These are phyloP conservation scores for Ogataea parapolymorpha DNA, from an alignment of 805 yeast genomes.

Conservation along the genomic window DNA sequence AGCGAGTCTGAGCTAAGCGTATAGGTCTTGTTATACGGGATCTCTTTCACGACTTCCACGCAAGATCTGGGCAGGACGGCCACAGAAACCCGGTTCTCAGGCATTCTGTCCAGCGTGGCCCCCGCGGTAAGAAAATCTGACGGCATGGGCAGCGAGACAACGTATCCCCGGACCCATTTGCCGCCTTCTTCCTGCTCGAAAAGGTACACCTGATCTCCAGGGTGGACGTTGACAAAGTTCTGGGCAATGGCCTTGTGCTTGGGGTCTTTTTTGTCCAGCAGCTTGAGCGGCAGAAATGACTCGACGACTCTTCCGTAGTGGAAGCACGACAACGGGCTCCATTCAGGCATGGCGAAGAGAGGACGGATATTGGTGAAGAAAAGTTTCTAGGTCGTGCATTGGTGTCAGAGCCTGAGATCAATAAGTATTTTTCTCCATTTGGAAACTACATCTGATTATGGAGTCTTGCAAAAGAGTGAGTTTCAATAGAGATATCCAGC, in stretches of 20 bases:
- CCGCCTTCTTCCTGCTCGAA: constrained; percentile 56
- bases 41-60: constrained; percentile 42
- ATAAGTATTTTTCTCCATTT: constrained; percentile 4
- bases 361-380: constrained; percentile 1
- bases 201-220: constrained; percentile 75
- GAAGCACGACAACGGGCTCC: constrained; percentile 49
- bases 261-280: constrained; percentile 10
- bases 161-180: constrained; percentile 81
- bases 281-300: constrained; percentile 46
- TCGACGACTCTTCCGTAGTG: constrained; percentile 42
- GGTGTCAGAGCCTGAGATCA: background rate
- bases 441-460: constrained; percentile 6
- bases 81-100: constrained; percentile 50
- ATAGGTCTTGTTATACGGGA: constrained; percentile 20
- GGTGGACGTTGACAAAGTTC: constrained; percentile 48
- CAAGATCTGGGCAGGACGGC: constrained; percentile 61
- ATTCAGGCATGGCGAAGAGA: constrained; percentile 20
- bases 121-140: constrained; percentile 62
- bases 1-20: constrained; percentile 18
- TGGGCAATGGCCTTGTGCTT: constrained; percentile 10
- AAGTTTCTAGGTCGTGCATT: constrained; percentile 8
- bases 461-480: constrained; percentile 10
- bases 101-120: constrained; percentile 58
- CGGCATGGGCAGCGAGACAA: constrained; percentile 65
- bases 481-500: constrained; percentile 1